Evolutionary conservation across 2,329 filamentous ascomycete genomes (phyloP).

Genomic region (Hirsutella minnesotensis): DNA sequence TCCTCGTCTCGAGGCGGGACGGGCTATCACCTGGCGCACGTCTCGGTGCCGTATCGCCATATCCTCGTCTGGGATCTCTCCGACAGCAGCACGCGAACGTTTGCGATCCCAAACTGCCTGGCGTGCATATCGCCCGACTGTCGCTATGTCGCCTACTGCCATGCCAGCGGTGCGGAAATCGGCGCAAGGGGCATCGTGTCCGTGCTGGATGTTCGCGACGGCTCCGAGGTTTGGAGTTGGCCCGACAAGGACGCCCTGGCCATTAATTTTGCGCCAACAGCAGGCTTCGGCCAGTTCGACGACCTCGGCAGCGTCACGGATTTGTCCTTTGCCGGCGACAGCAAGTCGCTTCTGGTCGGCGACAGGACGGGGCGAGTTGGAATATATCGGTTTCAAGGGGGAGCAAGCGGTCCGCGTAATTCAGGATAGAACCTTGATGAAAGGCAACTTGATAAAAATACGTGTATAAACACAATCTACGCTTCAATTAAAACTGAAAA

Average conservation of each 20-base stretch:
- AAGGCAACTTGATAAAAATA: no score
- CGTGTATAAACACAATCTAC: no score
- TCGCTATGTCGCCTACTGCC: conserved; percentile 27
- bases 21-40: conserved; percentile 21
- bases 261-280: conserved; percentile 5
- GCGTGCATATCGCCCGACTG: conserved; percentile 28
- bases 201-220: conserved; percentile 25
- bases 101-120: conserved; percentile 25
- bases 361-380: conserved; percentile 20
- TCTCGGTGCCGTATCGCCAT: conserved; percentile 18
- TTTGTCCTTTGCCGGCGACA: conserved; percentile 25
- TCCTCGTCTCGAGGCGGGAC: conserved; percentile 11
- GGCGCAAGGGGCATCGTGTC: conserved; percentile 21
- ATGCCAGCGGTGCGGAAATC: conserved; percentile 19
- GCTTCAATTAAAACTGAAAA: no score
- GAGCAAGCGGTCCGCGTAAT: conserved; percentile 6
- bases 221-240: conserved; percentile 26
- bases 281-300: conserved; percentile 16
- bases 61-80: conserved; percentile 29
- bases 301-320: conserved; percentile 23
- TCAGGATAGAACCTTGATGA: neutral
- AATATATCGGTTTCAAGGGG: conserved; percentile 20
- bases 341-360: conserved; percentile 22
- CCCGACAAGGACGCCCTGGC: conserved; percentile 18
- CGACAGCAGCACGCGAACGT: conserved; percentile 22